Conservation (phyloP, 805 yeast genomes). For the Barnettozyma botsteinii region DNA sequence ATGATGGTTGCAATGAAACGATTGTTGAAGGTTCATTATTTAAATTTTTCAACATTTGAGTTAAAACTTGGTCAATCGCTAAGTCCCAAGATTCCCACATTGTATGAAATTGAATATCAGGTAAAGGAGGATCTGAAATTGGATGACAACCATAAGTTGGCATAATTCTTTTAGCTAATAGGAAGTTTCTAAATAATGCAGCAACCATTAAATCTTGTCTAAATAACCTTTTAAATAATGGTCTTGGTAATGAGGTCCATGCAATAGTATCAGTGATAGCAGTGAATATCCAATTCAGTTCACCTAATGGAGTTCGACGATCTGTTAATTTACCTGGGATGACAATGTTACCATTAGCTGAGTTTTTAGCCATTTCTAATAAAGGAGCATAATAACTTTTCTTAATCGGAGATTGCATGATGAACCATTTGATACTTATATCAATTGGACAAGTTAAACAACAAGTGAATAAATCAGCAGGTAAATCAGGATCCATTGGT, state of each 20-base stretch:
- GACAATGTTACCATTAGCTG: constrained; percentile 39
- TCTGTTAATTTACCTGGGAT: constrained; percentile 92
- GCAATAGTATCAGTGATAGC: constrained; percentile 98
- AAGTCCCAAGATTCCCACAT: constrained; percentile 99
- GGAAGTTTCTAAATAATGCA: constrained; percentile 86
- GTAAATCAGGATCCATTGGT: constrained; percentile 91
- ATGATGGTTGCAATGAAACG: not conserved
- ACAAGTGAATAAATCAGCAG: constrained; percentile 94
- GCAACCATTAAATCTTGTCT: constrained; percentile 97
- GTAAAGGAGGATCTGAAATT: constrained; percentile 86
- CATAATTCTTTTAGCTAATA: constrained; percentile 90
- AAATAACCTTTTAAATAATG: constrained; percentile 81
- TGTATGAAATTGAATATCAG: constrained; percentile 77
- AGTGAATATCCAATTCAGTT: constrained; percentile 94
- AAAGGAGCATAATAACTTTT: constrained; percentile 36
- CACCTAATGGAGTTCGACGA: constrained; percentile 92
- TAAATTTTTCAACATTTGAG: constrained; percentile 51
- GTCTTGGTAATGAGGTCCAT: constrained; percentile 87
- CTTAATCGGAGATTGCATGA: constrained; percentile 71
- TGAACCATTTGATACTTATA: constrained; percentile 85
- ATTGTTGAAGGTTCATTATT: constrained; percentile 30
- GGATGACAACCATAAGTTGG: constrained; percentile 92
- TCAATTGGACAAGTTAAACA: constrained; percentile 95
- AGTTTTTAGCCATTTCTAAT: constrained; percentile 30
- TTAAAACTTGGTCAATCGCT: constrained; percentile 89